Evolutionary conservation across 192 early-diverging fungal genomes (phyloP), one percentile per base, ranked within the genome.

Genomic region (Coemansia sp.): DNA sequence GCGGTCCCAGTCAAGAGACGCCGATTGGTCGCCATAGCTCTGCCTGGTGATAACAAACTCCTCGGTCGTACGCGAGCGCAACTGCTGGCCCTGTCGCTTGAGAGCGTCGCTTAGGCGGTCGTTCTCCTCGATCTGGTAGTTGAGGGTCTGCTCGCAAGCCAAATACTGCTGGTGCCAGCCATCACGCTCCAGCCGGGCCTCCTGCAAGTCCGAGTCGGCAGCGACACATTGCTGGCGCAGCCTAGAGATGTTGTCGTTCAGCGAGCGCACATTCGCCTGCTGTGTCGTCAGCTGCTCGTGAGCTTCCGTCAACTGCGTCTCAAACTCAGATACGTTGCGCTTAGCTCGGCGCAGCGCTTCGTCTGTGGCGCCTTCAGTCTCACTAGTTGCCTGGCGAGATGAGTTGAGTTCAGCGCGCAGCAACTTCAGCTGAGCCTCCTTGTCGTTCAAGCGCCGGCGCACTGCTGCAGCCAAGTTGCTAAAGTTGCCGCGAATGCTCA

Each of bases 401-500:
- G 62, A 48, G 23, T 73, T 62, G 11, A 81, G 67, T 14, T 62
- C 63, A 8, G 63, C 63, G 5, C 57, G 57, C 4, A 72, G 36
- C 6, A 29, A 34, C 25, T 48, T 61, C 11, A 81, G 45, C 59
- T 72, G 59, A 6, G 39, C 63, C 6, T 75, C 74, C 60, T 67
- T 69, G 4, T 42, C 57, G 41, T 70, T 65, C 60, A 77, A 37
- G 0, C 79, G 74, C 19, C 62, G 64, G 17, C 75, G 71, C 25
- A 82, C 72, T 3, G 71, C 74, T 2, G 70, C 64, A 1, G 75
- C 69, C 75, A 82, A 58, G 37, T 59, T 72, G 41, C n/a, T 38
- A 68, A 82, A 82, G 74, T 82, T 82, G 5, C 76, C 65, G 36
- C 75, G 71, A 11, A 77, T 73, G 62, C 74, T 71, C 75, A 51